Conservation (phyloP, 176 grass and related monocot species). For the Stipa capillata region DNA sequence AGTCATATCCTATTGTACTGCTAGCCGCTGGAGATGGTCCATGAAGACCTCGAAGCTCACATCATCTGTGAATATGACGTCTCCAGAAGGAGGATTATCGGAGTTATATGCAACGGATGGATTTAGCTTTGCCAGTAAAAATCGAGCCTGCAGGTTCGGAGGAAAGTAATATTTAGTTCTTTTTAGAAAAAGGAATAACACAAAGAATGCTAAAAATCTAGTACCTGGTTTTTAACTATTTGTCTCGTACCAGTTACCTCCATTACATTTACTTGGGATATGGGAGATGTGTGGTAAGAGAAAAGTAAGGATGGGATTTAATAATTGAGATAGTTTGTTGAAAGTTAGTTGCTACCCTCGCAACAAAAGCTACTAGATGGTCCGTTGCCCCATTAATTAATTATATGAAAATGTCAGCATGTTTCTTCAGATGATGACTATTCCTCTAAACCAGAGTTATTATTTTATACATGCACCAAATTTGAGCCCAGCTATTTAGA, state of each 20-base stretch:
- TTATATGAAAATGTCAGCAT: background rate
- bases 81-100: constrained; percentile 42
- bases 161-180: background rate
- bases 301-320: background rate
- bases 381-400: background rate
- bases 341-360: background rate
- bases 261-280: background rate
- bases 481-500: background rate
- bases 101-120: constrained; percentile 87
- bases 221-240: background rate
- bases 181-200: background rate
- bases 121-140: constrained; percentile 86
- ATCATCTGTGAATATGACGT: constrained; percentile 84
- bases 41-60: constrained; percentile 84
- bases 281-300: background rate
- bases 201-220: background rate
- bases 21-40: constrained; percentile 77
- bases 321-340: background rate
- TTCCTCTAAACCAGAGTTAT: background rate
- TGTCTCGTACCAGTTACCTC: background rate
- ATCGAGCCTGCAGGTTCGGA: constrained; percentile 56
- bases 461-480: background rate
- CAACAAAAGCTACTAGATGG: background rate
- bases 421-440: too few species aligned
- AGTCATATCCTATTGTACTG: constrained; percentile 50